Evolutionary conservation across 495 filamentous ascomycete species (phyloP), one percentile per base, ranked within the genome.

Genomic region (Xanthoparmelia taractica): DNA sequence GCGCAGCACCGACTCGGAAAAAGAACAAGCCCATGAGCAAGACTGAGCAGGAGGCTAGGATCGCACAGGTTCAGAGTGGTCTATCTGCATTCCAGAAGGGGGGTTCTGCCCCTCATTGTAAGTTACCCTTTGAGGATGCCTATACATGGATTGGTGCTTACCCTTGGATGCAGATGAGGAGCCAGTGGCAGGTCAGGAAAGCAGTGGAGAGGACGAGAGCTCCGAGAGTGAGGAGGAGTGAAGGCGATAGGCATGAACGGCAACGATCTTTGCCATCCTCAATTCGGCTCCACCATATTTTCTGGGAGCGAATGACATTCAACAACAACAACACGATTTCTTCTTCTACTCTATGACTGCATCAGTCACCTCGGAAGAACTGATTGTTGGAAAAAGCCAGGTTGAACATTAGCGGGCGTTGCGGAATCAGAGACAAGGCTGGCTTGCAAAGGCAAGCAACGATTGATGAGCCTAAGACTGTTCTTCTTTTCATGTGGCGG

Each of bases 21-120:
- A 98, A 98, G 82, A 96, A 98, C 77, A 97, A 97, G 80, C 94
- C 94, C 0, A 98, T 97, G 94, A 93, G 88, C 78, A 93, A 92
- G 74, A 79, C 76, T 27, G 93, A 98, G 75, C 94, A 98, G 74
- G 92, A 97, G 71, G 84, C 86, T 12, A 88, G 87, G 67, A 96
- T 98, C 71, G 82, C 85, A 59, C 82, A 89, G 74, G 84, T 98
- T 23, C 80, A 87, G 71, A 83, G 76, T 67, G 80, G 77, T 47
- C 71, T 81, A 10, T 78, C 76, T 29, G 75, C 77, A 20, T 82
- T 82, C 71, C 71, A 77, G 18, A 71, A 71, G 20, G 59, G 63
- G 60, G 77, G 65, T 25, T 61, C 74, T 57, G 75, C 59, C 47
- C 38, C 62, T 31, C 17, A 27, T 54, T 47, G 63, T 70, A 59